Conservation (phyloP, 352 stramenopile genomes). For the Phytophthora fragariae region DNA sequence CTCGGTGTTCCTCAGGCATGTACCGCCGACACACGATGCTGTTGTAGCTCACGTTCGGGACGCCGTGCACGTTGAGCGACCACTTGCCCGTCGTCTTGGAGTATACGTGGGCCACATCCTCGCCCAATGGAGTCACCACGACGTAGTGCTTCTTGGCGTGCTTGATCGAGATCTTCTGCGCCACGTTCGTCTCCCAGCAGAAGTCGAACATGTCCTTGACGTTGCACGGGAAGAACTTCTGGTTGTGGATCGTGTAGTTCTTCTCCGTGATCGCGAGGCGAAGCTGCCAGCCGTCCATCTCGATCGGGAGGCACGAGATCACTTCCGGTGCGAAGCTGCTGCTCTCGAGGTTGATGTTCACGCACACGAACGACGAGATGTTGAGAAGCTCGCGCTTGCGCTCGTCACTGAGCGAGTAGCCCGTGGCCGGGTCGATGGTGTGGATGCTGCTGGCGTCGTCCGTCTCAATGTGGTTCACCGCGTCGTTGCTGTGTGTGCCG, state of each 20-base stretch:
- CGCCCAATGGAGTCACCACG: conserved; percentile 75
- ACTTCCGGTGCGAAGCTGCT: conserved; percentile 85
- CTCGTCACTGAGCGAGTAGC: conserved; percentile 69
- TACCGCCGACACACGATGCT: conserved; percentile 75
- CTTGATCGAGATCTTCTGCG: conserved; percentile 80
- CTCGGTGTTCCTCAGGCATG: conserved; percentile 59
- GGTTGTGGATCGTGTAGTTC: conserved; percentile 91
- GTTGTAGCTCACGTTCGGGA: conserved; percentile 90
- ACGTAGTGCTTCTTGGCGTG: conserved; percentile 86
- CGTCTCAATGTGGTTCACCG: conserved; percentile 65
- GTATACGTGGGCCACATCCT: conserved; percentile 84
- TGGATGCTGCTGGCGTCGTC: conserved; percentile 59
- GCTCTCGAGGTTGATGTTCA: conserved; percentile 87
- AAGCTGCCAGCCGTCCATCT: conserved; percentile 89
- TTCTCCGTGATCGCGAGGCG: conserved; percentile 87
- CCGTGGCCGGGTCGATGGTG: conserved; percentile 62
- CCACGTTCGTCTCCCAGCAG: conserved; percentile 88
- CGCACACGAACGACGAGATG: conserved; percentile 77
- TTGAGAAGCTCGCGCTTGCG: conserved; percentile 72
- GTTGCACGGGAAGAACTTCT: conserved; percentile 88
- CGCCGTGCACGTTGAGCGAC: conserved; percentile 83
- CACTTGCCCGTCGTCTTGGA: conserved; percentile 88
- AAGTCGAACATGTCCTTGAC: conserved; percentile 85
- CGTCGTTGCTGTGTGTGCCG: conserved; percentile 46
- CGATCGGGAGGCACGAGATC: conserved; percentile 87